Evolutionary conservation across 441 rosid species (phyloP), one percentile per base, ranked within the genome.

Genomic region (Eruca vesicaria): DNA sequence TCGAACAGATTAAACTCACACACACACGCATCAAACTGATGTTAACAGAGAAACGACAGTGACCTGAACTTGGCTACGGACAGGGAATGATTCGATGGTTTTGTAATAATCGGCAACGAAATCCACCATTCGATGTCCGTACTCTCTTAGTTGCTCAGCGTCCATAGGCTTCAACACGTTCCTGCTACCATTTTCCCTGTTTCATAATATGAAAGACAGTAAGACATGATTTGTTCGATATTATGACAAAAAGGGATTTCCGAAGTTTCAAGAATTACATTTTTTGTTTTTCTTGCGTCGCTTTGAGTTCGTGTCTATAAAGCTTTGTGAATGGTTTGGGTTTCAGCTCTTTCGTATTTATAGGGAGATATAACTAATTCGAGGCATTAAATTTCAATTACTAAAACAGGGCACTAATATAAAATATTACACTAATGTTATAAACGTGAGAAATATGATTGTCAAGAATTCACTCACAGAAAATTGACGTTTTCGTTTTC

Each of bases 11-110:
- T 35, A 35, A 35, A 45, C n/a, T n/a, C n/a, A n/a, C n/a, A n/a
- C n/a, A n/a, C n/a, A 45, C 18, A 18, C 52, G 5, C 4, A 50
- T 9, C 20, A 56, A 63, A 32, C 41, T 36, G 63, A 21, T 35
- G 41, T 35, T 35, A 12, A 9, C 11, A 35, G 41, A 4, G 41
- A 35, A 7, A 48, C 26, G 12, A 61, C 33, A n/a, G 28, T 23
- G 55, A 92, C 99, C 94, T 95, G 79, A 79, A 95, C 99, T 91
- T 91, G 97, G 86, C 98, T 92, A 72, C 89, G 93, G 82, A 95
- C 98, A 9, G 97, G 98, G 80, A 82, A 87, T 43, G 21, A 59
- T 81, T 92, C 95, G 15, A 95, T 81, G 71, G 85, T 66, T 71
- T 88, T 84, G 86, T 92, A 95, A 83, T 91, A 92, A 84, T 95